Evolutionary conservation across 164 flowering plant genomes (phyloP), one percentile per base, ranked within the genome.

Genomic region (Liquidambar formosana): DNA sequence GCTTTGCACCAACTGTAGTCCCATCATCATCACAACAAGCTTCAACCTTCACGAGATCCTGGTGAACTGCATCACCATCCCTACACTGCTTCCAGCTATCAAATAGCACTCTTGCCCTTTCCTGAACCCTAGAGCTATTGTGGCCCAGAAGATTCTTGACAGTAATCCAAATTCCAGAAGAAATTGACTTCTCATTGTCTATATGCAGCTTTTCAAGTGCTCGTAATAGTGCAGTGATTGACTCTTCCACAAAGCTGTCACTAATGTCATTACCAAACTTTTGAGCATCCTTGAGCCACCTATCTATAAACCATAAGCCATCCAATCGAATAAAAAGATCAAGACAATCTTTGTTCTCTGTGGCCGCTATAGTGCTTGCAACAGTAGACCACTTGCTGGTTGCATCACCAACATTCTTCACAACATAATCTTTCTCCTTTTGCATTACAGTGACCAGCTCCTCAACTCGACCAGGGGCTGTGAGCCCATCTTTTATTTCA

Each of bases 401-500:
- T 57, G 93, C 81, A 67, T 94, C 97, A 66, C 77, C 74, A 43
- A 70, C 74, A 71, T 84, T 90, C 80, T 87, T 88, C 72, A 76
- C 79, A 65, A 57, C 68, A 78, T 61, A 70, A 62, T 82, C 83
- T 60, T 74, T 85, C 71, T 87, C 93, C 62, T 82, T 82, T 63
- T 88, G 83, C 93, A 94, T 91, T 1, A 83, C 78, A 69, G 73
- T 25, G 8, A 95, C 74, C 76, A 91, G 78, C 76, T 95, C 97
- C 67, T 84, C 89, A 67, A 95, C 94, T 68, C 93, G 88, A 57
- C 83, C 78, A 63, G 83, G 88, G 75, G 82, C 76, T 18, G 89
- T 74, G 38, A 95, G 86, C 75, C 97, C 99, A 80, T 88, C 91
- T 75, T 85, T 91, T 84, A 88, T 85, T 84, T 95, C 97, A 75